Percentiles rank a stretch among this genome's conserved stretches.
Conservation (phyloP, 805 yeast species). For the Yarrowia divulgata region DNA sequence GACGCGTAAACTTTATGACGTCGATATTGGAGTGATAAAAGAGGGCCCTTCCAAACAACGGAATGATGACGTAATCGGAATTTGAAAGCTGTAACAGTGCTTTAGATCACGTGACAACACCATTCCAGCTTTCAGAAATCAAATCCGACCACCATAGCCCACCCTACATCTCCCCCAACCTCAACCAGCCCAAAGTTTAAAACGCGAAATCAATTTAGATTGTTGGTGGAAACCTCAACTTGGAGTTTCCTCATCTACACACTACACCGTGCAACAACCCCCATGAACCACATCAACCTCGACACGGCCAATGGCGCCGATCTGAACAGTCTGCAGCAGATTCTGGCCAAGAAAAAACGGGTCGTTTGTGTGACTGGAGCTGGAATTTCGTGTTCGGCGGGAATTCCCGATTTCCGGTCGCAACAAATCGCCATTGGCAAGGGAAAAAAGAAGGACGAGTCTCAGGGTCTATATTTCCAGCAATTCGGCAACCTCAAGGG, state of each 20-base stretch:
- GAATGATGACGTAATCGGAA: no score
- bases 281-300: slow-evolving; percentile 17
- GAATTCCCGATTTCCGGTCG: slow-evolving; percentile 67
- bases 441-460: slow-evolving; percentile 14
- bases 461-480: slow-evolving; percentile 32
- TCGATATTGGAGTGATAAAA: no score
- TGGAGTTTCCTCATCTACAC: background rate
- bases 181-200: slow-evolving; percentile 33
- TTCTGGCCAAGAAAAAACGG: slow-evolving; percentile 58
- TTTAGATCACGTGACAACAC: no score
- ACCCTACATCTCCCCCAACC: background rate
- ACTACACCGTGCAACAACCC: background rate
- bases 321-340: slow-evolving; percentile 53
- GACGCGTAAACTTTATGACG: no score
- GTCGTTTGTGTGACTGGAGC: slow-evolving; percentile 89
- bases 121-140: background rate
- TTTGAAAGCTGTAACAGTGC: no score
- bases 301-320: slow-evolving; percentile 21
- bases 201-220: slow-evolving; percentile 31
- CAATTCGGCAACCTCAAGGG: slow-evolving; percentile 60
- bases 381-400: slow-evolving; percentile 95
- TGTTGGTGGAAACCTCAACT: background rate
- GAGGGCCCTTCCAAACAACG: no score
- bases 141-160: no score
- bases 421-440: slow-evolving; percentile 18